Evolutionary conservation across 208 protist species (phyloP).

Genomic region (Trypanosoma cruzi): DNA sequence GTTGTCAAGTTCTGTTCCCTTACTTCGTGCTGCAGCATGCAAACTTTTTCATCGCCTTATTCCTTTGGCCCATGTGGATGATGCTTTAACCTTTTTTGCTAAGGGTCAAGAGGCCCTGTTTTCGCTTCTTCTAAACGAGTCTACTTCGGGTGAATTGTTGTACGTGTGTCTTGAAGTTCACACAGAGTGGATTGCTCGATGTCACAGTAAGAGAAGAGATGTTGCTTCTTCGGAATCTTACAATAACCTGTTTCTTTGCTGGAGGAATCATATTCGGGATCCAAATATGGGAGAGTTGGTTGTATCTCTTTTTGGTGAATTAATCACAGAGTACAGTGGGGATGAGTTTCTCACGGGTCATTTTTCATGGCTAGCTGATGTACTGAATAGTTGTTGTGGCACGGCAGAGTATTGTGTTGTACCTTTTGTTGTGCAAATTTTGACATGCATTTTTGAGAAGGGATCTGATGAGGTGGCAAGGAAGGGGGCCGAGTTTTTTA

Average conservation of each 20-base stretch:
- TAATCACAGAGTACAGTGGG: conserved; percentile 22
- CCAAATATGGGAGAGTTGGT: conserved; percentile 64
- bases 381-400: conserved; percentile 16
- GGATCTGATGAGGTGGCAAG: conserved; percentile 30
- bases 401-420: conserved; percentile 23
- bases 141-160: conserved; percentile 26
- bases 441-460: conserved; percentile 27
- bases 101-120: conserved; percentile 30
- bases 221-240: conserved; percentile 23
- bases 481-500: conserved; percentile 26
- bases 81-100: conserved; percentile 6
- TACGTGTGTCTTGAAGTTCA: conserved; percentile 42
- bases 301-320: conserved; percentile 31
- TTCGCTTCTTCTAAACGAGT: conserved; percentile 21
- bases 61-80: background rate
- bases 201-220: conserved; percentile 8
- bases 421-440: conserved; percentile 28
- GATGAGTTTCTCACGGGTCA: conserved; percentile 15
- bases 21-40: conserved; percentile 33
- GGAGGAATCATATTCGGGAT: conserved; percentile 61
- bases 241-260: conserved; percentile 47
- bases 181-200: conserved; percentile 22
- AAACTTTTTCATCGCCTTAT: conserved; percentile 34
- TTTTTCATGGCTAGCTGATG: conserved; percentile 27
- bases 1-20: conserved; percentile 15